Evolutionary conservation across 2,329 filamentous ascomycete species (phyloP).

Genomic region (Bipolaris sorokiniana): DNA sequence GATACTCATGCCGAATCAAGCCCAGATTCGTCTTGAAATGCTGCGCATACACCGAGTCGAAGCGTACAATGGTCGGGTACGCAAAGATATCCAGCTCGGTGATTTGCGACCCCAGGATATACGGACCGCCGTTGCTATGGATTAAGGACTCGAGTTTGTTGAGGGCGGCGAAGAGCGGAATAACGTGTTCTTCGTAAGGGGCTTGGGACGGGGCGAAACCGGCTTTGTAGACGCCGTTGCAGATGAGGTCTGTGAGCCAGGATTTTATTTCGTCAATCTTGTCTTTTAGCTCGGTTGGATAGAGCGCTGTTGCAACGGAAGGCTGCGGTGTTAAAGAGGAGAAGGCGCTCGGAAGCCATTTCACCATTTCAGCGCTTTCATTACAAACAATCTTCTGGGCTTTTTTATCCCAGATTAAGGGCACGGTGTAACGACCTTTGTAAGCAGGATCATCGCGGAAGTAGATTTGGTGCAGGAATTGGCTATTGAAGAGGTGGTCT

Average conservation of each 20-base stretch:
- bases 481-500: conserved; percentile 64
- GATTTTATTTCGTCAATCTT: conserved; percentile 60
- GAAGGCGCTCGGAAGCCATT: conserved; percentile 64
- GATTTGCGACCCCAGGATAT: conserved; percentile 60
- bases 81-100: conserved; percentile 66
- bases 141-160: conserved; percentile 63
- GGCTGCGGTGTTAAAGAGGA: conserved; percentile 51
- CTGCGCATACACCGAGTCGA: conserved; percentile 68
- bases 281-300: conserved; percentile 56
- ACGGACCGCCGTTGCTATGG: conserved; percentile 58
- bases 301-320: conserved; percentile 43
- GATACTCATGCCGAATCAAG: conserved; percentile 65
- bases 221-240: conserved; percentile 66
- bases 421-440: conserved; percentile 66
- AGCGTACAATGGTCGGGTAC: conserved; percentile 64
- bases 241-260: conserved; percentile 65
- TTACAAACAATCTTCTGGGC: conserved; percentile 64
- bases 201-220: conserved; percentile 65
- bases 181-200: conserved; percentile 61
- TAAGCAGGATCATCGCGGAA: conserved; percentile 66
- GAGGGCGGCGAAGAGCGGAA: conserved; percentile 63
- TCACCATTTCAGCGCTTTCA: conserved; percentile 64
- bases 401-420: conserved; percentile 67
- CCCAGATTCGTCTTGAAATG: conserved; percentile 72
- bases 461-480: conserved; percentile 67